A percentile compares a stretch with the other conserved stretches of the same genome.
Evolutionary conservation across 2,329 filamentous ascomycete species (phyloP).

Genomic region (Emmonsia crescens): DNA sequence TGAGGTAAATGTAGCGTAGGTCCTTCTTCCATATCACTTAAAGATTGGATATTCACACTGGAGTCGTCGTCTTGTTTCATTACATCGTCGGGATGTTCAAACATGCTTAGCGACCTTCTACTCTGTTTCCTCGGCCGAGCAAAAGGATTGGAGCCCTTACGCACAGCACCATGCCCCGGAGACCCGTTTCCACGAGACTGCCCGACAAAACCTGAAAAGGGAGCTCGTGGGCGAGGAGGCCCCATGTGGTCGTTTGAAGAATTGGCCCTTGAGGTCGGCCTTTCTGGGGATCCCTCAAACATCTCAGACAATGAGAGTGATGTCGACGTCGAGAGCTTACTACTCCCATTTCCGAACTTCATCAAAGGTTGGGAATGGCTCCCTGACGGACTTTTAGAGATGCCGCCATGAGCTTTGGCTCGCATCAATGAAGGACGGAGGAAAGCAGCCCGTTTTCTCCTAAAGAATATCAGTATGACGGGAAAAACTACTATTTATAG

Average conservation of each 20-base stretch:
- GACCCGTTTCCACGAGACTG: constrained; percentile 59
- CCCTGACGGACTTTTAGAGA: constrained; percentile 51
- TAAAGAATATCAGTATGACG: constrained; percentile 22
- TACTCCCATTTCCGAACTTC: constrained; percentile 55
- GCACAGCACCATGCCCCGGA: constrained; percentile 57
- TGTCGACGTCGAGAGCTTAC: constrained; percentile 43
- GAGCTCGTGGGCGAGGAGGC: constrained; percentile 53
- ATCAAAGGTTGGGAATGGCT: constrained; percentile 57
- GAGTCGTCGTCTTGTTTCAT: constrained; percentile 63
- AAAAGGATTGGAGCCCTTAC: constrained; percentile 62
- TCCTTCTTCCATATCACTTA: constrained; percentile 73
- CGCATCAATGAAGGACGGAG: constrained; percentile 65
- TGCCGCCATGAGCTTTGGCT: constrained; percentile 60
- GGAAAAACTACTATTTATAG: background rate
- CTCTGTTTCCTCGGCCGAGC: constrained; percentile 76
- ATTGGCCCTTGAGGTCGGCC: constrained; percentile 49
- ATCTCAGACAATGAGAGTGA: constrained; percentile 65
- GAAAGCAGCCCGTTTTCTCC: constrained; percentile 56
- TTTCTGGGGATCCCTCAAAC: constrained; percentile 69
- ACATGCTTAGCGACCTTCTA: constrained; percentile 93
- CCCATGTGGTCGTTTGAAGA: constrained; percentile 47
- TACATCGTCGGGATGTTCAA: constrained; percentile 79
- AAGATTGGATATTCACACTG: constrained; percentile 53
- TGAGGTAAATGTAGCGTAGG: constrained; percentile 69
- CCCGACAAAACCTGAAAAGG: constrained; percentile 50